Evolutionary conservation across 805 yeast species (phyloP), one percentile per base, ranked within the genome.

Genomic region (Wickerhamomyces pijperi): DNA sequence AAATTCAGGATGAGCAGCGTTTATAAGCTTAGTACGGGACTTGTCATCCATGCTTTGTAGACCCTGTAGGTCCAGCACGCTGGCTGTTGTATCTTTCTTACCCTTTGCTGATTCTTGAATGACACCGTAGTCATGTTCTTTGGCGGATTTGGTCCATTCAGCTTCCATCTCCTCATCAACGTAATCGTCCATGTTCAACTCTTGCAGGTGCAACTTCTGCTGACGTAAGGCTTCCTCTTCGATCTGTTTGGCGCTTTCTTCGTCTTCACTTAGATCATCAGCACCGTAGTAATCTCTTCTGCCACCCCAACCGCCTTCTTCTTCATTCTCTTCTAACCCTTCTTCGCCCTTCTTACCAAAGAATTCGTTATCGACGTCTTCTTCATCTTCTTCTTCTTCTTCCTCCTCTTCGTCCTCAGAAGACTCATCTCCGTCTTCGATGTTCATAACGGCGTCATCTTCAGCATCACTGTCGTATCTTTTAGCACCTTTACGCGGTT

Each of bases 221-320:
- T 85, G 77, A 53, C 86, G 76, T 36, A 84, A 54, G 0, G 97
- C 97, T 60, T 92, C 97, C 49, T 76, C 78, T 42, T 90, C 92
- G 61, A 87, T 78, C 45, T 74, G 78, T 45, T 75, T 78, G 5
- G 85, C 82, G 25, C 76, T 78, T 39, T 77, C 94, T 25, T 80
- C 90, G 46, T 83, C 63, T 46, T 73, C 68, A 4, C 61, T 46
- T 36, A 65, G 67, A 54, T 56, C 73, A n/a, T 70, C 73, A 46
- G 94, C 58, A 69, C 84, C 47, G 62, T 64, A 66, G 37, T 64
- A 63, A 28, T 55, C 53, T 42, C 65, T 60, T 48, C 59, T 65
- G 38, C 59, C 46, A 56, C 73, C 73, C 73, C 73, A 68, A 0
- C 63, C 67, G 36, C 55, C 59, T 58, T 74, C 63, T 56, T 70